Evolutionary conservation across 306 rosid genomes (phyloP), one percentile per base, ranked within the genome.

Genomic region (Corylus americana): DNA sequence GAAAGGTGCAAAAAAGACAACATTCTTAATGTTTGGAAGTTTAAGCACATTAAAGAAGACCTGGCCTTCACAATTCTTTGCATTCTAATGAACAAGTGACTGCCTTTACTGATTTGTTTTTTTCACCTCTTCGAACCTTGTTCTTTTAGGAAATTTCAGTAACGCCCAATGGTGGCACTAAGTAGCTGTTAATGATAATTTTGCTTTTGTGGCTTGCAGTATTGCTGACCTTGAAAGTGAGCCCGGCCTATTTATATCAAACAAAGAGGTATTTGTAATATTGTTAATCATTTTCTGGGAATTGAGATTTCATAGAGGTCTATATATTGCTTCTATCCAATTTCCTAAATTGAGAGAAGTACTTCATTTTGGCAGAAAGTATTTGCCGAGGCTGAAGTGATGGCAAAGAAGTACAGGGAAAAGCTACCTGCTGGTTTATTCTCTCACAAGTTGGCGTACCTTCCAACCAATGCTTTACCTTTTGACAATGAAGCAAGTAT

Each of bases 161-260:
- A 63, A 54, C 77, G 27, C 42, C 39, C 16, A 12, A 61, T 29
- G 20, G 58, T 69, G 72, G n/a, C 50, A 31, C 70, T 39, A 71
- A 18, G 35, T 49, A 66, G 75, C 7, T 79, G 71, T 63, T 72
- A 29, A 73, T 70, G 20, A 4, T 18, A 55, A 71, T 85, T 59
- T 87, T 47, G n/a, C 78, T 78, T 79, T 61, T 77, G 64, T 82
- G 74, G 63, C 71, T 75, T 84, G 88, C 92, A 95, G 99, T 86
- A 95, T 82, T 71, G 99, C 97, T 7, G 98, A 83, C 37, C 98
- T 95, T 73, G 98, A 95, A 85, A 95, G 96, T 50, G 96, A 91
- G 81, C 93, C 90, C 31, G 99, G 97, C 72, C 96, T 95, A 69
- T 91, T 95, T 79, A 82, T 91, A 62, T 81, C 93, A 51, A 80